These are phyloP conservation scores for Somion occarium DNA, from an alignment of 1,284 basidiomycete species.

Conservation along the genomic window DNA sequence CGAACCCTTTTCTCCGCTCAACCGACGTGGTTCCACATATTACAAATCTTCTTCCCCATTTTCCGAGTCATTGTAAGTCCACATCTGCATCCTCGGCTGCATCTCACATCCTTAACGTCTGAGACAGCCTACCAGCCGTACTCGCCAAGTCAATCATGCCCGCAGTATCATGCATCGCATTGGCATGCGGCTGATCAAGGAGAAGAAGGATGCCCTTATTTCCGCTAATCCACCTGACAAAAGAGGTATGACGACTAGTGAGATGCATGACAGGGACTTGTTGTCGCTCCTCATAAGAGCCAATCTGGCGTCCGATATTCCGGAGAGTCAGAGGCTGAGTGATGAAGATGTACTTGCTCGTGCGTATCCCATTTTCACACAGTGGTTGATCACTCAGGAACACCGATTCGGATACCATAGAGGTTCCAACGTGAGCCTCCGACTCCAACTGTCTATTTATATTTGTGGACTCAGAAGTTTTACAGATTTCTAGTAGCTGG, in stretches of 20 bases:
- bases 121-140: conserved; percentile 26
- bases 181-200: conserved; percentile 33
- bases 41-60: conserved; percentile 36
- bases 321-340: conserved; percentile 38
- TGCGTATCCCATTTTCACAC: conserved; percentile 28
- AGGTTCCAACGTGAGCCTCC: conserved; percentile 40
- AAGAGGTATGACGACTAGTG: conserved; percentile 20
- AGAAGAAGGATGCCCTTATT: conserved; percentile 33
- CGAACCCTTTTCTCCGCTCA: conserved; percentile 15
- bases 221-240: conserved; percentile 14
- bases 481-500: conserved; percentile 54
- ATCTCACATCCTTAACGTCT: not conserved
- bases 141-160: conserved; percentile 18
- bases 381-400: not conserved
- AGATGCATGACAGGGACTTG: conserved; percentile 22
- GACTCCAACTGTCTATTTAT: not conserved
- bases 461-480: not conserved
- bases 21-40: conserved; percentile 25
- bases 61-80: conserved; percentile 38
- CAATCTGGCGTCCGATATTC: conserved; percentile 42
- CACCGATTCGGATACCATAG: conserved; percentile 25
- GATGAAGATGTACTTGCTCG: conserved; percentile 55
- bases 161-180: conserved; percentile 29
- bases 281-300: conserved; percentile 38
- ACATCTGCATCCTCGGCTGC: not conserved